These are phyloP conservation scores for Pseudogymnoascus sp. DNA, from an alignment of 2,329 filamentous ascomycete species.

Conservation along the genomic window DNA sequence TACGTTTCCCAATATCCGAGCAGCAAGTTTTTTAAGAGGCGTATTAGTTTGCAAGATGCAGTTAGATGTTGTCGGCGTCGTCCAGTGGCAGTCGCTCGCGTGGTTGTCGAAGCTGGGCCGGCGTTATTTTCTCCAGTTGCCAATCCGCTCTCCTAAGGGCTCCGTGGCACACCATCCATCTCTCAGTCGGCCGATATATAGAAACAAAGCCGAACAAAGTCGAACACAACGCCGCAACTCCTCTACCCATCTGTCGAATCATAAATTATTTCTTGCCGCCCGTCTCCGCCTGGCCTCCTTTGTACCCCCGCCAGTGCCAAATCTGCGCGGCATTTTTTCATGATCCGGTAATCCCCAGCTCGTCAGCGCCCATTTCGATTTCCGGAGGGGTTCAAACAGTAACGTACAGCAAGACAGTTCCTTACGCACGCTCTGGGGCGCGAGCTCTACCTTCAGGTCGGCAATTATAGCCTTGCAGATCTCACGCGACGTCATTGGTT, in stretches of 20 bases:
- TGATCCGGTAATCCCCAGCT: neutral
- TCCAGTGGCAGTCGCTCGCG: neutral
- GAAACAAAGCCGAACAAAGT: neutral
- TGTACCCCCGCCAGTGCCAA: neutral
- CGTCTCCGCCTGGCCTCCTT: neutral
- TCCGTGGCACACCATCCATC: neutral
- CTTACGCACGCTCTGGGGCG: neutral
- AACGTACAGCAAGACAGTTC: neutral
- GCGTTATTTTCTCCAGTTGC: neutral
- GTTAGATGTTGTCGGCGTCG: neutral
- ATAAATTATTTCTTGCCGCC: neutral
- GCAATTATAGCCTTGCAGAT: neutral
- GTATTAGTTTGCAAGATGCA: neutral
- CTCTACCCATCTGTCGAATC: neutral
- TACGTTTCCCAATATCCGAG: neutral
- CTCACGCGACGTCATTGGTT: neutral
- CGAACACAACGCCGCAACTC: neutral
- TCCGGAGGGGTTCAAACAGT: neutral
- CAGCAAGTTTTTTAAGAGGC: neutral
- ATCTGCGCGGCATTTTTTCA: neutral
- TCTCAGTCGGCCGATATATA: neutral
- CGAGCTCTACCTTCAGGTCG: neutral
- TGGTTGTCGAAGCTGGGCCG: conserved; percentile 5
- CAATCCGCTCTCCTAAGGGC: neutral
- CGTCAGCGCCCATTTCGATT: neutral